Base-by-base conservation (phyloP, 106 monocot genomes). In the Cymbidium sinense region DNA sequence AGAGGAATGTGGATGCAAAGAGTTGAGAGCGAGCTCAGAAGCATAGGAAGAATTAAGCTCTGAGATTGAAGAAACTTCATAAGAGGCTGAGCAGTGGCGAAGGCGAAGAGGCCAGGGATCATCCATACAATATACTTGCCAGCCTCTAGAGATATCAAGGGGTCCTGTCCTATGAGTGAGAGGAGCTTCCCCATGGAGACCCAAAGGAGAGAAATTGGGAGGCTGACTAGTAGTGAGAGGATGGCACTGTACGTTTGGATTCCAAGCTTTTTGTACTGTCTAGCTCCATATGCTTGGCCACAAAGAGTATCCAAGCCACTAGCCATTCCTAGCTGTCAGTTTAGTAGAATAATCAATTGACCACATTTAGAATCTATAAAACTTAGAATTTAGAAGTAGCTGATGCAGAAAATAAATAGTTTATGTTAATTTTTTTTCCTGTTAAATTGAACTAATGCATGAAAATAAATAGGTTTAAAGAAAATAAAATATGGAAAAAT, bases 251-350 rank as follows among this genome's bases (percentile, higher is more conserved):
- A 81, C 27, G 77, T 80, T 62, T 88, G 78, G 62, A 78, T 65
- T 41, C 80, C 80, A 44, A 88, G 2, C 50, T 83, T 88, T 75
- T 76, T 58, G 34, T 83, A 88, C 29, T 85, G 88, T 23, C 78
- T n/a, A 71, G 88, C 88, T 50, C 88, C 88, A 34, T 78, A 88
- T 50, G 85, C 88, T 73, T 85, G 88, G 10, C 88, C 88, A 43
- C 88, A 88, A 29, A 88, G 30, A 19, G 85, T 88, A 25, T 88
- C 88, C 33, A 88, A 55, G 13, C 74, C 88, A 70, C 88, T 78
- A 7, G 85, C 85, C 83, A 88, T 70, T 67, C 91, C 91, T 58
- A 84, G 20, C 91, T 91, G 84, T 58, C 65, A 72, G 17, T 50
- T 37, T 71, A 31, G 1, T 47, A 39, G 7, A 39, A 39, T 4